Evolutionary conservation across 2,329 filamentous ascomycete species (phyloP).

Genomic region (Neopestalotiopsis rosae): DNA sequence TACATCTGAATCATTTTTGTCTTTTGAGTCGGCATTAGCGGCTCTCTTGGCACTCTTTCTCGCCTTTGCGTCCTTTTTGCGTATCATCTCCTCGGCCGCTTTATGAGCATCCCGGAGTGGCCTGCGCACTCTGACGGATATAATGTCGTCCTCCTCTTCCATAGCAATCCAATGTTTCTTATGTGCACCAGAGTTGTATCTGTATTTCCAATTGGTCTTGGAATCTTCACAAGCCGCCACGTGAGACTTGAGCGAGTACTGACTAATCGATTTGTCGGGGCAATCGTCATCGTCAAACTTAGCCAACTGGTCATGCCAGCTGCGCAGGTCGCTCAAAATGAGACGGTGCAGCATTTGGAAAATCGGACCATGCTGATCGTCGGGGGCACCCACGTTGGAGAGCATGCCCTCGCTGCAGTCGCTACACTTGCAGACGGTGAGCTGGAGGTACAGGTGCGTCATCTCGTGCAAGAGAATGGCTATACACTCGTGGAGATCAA

Average conservation of each 20-base stretch:
- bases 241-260: neutral
- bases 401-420: slow-evolving; percentile 19
- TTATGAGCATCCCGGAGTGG: neutral
- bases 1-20: neutral
- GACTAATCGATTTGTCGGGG: slow-evolving; percentile 21
- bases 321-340: slow-evolving; percentile 25
- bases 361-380: slow-evolving; percentile 26
- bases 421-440: slow-evolving; percentile 24
- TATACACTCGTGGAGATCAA: slow-evolving; percentile 16
- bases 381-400: slow-evolving; percentile 23
- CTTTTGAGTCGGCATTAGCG: neutral
- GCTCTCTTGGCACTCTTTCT: neutral
- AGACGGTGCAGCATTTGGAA: slow-evolving; percentile 29
- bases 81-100: neutral
- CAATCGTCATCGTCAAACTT: slow-evolving; percentile 25
- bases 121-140: neutral
- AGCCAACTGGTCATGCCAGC: slow-evolving; percentile 22
- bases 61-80: neutral
- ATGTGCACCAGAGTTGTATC: neutral
- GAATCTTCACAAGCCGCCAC: neutral
- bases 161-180: neutral
- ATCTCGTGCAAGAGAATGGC: slow-evolving; percentile 28
- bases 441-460: slow-evolving; percentile 24
- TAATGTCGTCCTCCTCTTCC: neutral
- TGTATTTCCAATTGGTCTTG: neutral